Conservation (phyloP, 306 rosid genomes). For the Prosopis cineraria region DNA sequence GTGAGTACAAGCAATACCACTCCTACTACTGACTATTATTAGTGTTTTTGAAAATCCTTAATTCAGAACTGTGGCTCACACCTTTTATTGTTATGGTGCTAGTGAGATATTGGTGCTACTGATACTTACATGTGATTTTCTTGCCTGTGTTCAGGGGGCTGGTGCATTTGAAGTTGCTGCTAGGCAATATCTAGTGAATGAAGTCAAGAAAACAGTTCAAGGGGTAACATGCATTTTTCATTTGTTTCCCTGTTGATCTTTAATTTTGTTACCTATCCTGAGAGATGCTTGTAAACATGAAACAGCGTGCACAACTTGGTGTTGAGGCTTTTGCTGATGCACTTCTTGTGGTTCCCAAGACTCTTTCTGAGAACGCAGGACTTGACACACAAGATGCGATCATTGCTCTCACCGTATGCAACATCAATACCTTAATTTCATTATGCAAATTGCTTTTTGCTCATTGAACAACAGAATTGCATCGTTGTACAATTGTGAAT, state of each 20-base stretch:
- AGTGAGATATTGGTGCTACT: not conserved
- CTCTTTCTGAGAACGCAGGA: slow-evolving; percentile 94
- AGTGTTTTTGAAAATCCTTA: slow-evolving; percentile 4
- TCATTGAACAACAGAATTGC: not conserved
- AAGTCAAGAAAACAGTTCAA: slow-evolving; percentile 90
- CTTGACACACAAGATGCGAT: slow-evolving; percentile 94
- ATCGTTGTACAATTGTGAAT: slow-evolving; percentile 20
- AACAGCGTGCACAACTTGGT: slow-evolving; percentile 99
- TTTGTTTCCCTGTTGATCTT: not conserved
- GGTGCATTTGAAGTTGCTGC: slow-evolving; percentile 99
- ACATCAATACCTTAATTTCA: not conserved
- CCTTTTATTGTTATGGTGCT: slow-evolving; percentile 20
- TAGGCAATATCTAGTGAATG: slow-evolving; percentile 73
- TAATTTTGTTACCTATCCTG: not conserved
- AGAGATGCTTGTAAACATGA: slow-evolving; percentile 34
- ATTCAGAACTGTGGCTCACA: slow-evolving; percentile 13
- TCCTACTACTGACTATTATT: not conserved
- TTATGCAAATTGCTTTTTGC: not conserved
- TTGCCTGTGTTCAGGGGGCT: slow-evolving; percentile 71
- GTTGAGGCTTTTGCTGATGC: slow-evolving; percentile 97
- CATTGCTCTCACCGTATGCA: slow-evolving; percentile 72
- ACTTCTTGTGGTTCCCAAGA: slow-evolving; percentile 95
- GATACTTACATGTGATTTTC: slow-evolving; percentile 15
- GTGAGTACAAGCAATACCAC: slow-evolving; percentile 5
- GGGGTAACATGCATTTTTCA: slow-evolving; percentile 63